phyloP scores from a whole-genome alignment of 179 eudicot species.

The Beta lomatogona region DNA sequence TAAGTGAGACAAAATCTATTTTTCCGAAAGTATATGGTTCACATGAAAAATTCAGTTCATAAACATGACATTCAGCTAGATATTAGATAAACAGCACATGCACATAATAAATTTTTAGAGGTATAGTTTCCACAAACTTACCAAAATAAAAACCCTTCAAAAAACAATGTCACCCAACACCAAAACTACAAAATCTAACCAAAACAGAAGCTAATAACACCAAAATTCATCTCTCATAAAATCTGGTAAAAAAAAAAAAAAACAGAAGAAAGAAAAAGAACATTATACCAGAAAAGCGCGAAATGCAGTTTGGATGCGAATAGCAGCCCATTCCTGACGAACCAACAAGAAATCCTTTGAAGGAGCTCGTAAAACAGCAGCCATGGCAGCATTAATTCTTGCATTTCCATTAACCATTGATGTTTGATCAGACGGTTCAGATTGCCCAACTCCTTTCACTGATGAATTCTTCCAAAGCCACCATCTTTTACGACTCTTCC shows the following conservation, averaged over 20 bases:
- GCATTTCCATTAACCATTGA: conserved; percentile 34
- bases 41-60: too few relatives aligned
- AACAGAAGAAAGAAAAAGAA: not conserved
- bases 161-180: too few relatives aligned
- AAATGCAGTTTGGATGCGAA: conserved; percentile 79
- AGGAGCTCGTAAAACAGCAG: conserved; percentile 73
- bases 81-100: too few relatives aligned
- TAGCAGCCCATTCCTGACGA: conserved; percentile 85
- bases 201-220: not conserved
- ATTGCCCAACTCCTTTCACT: conserved; percentile 31
- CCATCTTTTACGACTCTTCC: conserved; percentile 68
- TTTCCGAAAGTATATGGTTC: too few relatives aligned
- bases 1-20: too few relatives aligned
- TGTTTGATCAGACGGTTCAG: conserved; percentile 41
- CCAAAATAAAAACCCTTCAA: too few relatives aligned
- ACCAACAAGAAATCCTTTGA: conserved; percentile 69
- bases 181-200: not conserved
- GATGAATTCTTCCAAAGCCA: conserved; percentile 73
- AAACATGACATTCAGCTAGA: too few relatives aligned
- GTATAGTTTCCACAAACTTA: too few relatives aligned
- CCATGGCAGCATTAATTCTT: conserved; percentile 66
- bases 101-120: too few relatives aligned
- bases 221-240: not conserved
- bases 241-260: not conserved
- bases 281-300: conserved; percentile 50